Conservation (phyloP, 306 rosid species). For the Prunus fruticosa region DNA sequence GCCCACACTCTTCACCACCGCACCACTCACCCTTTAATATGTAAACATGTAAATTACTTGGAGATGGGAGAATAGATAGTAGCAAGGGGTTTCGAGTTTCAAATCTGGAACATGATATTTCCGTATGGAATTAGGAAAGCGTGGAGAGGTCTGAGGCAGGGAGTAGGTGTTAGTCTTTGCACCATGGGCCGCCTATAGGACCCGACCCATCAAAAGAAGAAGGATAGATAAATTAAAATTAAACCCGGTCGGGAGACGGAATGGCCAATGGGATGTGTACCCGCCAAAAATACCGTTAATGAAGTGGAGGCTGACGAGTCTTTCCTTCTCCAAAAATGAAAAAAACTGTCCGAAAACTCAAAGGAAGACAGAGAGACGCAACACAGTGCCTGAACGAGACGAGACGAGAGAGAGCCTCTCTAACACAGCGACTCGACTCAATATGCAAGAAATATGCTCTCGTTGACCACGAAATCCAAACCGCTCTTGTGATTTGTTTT, state of each 20-base stretch:
- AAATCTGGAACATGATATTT: too few relatives aligned
- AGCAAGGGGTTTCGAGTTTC: too few relatives aligned
- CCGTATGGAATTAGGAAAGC: too few relatives aligned
- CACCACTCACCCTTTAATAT: too few relatives aligned
- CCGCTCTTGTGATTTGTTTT: slow-evolving; percentile 36
- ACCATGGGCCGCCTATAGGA: too few relatives aligned
- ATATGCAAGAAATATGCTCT: slow-evolving; percentile 58
- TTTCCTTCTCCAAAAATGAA: not conserved
- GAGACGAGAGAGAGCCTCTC: not conserved
- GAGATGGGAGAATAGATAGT: too few relatives aligned
- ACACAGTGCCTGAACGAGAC: not conserved
- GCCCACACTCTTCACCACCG: too few relatives aligned
- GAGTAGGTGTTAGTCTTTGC: too few relatives aligned
- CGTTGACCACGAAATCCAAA: slow-evolving; percentile 46
- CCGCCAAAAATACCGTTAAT: not conserved
- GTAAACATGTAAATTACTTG: too few relatives aligned
- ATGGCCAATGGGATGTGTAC: not conserved
- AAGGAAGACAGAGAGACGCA: not conserved
- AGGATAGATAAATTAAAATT: too few relatives aligned
- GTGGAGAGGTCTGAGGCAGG: too few relatives aligned
- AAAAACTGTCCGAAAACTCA: slow-evolving; percentile 19
- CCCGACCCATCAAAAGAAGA: too few relatives aligned
- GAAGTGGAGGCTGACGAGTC: slow-evolving; percentile 1
- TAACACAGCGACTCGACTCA: slow-evolving; percentile 45
- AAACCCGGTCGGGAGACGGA: not conserved